phyloP scores from a whole-genome alignment of 2,329 filamentous ascomycete species.

The Trichophaea hybrida region DNA sequence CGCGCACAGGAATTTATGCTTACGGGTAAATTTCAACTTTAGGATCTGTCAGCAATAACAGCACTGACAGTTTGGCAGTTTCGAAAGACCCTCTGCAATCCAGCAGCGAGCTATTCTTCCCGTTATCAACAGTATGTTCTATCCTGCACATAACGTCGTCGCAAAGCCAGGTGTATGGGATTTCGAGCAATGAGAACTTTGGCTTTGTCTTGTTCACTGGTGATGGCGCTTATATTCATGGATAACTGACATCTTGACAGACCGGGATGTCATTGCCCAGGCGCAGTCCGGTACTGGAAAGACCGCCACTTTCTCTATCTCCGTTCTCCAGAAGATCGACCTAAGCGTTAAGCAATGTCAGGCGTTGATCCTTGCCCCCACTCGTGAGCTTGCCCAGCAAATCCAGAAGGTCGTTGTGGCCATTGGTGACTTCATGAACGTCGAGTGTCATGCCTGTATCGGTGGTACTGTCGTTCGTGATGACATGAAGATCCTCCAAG shows the following conservation, averaged over 20 bases:
- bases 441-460: conserved; percentile 98
- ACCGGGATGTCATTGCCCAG: conserved; percentile 98
- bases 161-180: conserved; percentile 18
- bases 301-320: conserved; percentile 99
- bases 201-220: conserved; percentile 6
- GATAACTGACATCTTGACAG: conserved; percentile 33
- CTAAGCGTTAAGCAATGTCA: conserved; percentile 88
- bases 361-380: conserved; percentile 93
- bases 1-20: conserved; percentile 67
- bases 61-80: conserved; percentile 39
- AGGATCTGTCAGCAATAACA: neutral
- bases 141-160: conserved; percentile 8
- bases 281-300: conserved; percentile 99
- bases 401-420: conserved; percentile 99
- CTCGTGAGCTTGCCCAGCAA: conserved; percentile 95
- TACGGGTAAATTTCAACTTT: conserved; percentile 42
- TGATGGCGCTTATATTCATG: neutral
- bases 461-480: conserved; percentile 96
- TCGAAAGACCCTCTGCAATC: conserved; percentile 98
- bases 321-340: conserved; percentile 97
- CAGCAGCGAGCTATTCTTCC: conserved; percentile 99
- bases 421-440: conserved; percentile 98
- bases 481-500: conserved; percentile 93
- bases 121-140: conserved; percentile 83
- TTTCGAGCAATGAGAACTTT: neutral